Evolutionary conservation across 345 rosid genomes (phyloP), one percentile per base, ranked within the genome.

Genomic region (Arabis hirsuta): DNA sequence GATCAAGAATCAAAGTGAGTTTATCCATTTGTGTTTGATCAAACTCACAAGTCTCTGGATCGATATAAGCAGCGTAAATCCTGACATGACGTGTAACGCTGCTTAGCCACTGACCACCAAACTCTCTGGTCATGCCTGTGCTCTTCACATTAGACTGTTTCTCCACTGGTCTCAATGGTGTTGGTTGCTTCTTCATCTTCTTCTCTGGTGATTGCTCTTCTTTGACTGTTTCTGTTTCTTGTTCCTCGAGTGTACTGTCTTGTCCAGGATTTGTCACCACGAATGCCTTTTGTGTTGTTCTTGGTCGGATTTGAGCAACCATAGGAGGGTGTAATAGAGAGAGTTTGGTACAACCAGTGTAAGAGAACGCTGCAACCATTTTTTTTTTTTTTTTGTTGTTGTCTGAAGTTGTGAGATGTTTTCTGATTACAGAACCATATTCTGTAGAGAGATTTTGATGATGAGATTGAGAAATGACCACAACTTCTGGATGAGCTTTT

Each of bases 1-100:
- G 96, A 62, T 93, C 97, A n/a, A 93, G 89, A 47, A 93, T 79
- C 62, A 93, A 80, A 67, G 97, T 89, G 65, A 94, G 96, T 78
- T 89, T 90, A 79, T 94, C 98, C 78, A 76, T 82, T 81, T 87
- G 96, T 1, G 88, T 84, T 69, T 90, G 96, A 56, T 90, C 96
- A 55, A 90, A 86, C 36, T 73, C 86, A 26, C 72, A 83, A 52
- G 96, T 90, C 66, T 80, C 91, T 5, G 90, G 92, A 64, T 90
- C 96, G 9, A 90, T 83, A 64, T 90, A 90, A 27, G 92, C 92
- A 3, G 96, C 96, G 9, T 76, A 90, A 46, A 90, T 90, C 72
- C 96, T 84, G 12, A 90, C 86, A 3, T 90, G 92, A 47, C 92
- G 76, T 0, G 96, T 90, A 10, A 81, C 81, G 34, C 91, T 82